phyloP scores from a whole-genome alignment of 2,329 filamentous ascomycete genomes.

The Fusarium zealandicum region DNA sequence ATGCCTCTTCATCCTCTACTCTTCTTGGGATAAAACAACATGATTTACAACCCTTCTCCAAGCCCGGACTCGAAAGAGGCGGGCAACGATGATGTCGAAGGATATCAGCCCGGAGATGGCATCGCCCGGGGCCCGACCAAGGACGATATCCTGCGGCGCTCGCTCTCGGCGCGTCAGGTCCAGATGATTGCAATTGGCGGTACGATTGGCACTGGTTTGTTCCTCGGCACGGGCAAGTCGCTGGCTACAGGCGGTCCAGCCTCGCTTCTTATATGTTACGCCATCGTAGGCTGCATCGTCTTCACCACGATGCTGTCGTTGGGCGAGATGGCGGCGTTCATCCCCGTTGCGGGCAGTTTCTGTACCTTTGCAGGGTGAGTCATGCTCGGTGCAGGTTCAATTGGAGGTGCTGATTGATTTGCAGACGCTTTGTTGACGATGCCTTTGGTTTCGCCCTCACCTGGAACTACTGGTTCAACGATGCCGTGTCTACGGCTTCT shows the following conservation, averaged over 20 bases:
- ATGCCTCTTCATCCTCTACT: background rate
- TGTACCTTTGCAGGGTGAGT: slow-evolving; percentile 55
- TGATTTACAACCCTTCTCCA: slow-evolving; percentile 14
- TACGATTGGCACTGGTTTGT: slow-evolving; percentile 67
- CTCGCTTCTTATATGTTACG: slow-evolving; percentile 64
- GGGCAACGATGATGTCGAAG: slow-evolving; percentile 33
- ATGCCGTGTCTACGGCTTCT: slow-evolving; percentile 61
- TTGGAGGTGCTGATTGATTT: background rate
- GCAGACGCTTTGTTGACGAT: slow-evolving; percentile 58
- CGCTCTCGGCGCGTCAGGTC: slow-evolving; percentile 67
- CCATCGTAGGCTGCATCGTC: slow-evolving; percentile 64
- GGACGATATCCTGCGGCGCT: slow-evolving; percentile 59
- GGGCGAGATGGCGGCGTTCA: slow-evolving; percentile 66
- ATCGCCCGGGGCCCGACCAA: slow-evolving; percentile 29
- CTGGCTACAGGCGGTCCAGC: slow-evolving; percentile 66
- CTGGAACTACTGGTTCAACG: slow-evolving; percentile 72
- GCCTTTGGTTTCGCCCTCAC: slow-evolving; percentile 62
- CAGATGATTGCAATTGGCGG: slow-evolving; percentile 72
- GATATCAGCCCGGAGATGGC: slow-evolving; percentile 7
- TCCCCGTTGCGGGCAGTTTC: slow-evolving; percentile 61
- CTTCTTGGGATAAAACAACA: background rate
- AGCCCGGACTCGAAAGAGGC: slow-evolving; percentile 28
- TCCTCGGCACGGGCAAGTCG: slow-evolving; percentile 67
- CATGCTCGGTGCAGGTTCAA: slow-evolving; percentile 48
- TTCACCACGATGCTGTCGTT: slow-evolving; percentile 65